Evolutionary conservation across 805 yeast species (phyloP).

Genomic region (Metschnikowia continentalis): DNA sequence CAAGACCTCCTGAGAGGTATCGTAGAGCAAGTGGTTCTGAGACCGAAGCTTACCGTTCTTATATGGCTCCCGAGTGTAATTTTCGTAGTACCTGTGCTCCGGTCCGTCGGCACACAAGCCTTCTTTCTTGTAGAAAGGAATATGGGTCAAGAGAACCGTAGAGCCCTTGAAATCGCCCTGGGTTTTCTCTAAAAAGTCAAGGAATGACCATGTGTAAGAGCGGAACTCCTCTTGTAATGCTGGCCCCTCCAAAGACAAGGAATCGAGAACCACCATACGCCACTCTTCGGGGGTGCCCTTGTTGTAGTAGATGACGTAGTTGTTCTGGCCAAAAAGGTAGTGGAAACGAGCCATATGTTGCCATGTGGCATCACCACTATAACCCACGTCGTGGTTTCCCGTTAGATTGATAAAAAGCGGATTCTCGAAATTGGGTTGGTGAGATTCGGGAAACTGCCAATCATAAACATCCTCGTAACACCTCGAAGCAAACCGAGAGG

Average conservation of each 20-base stretch:
- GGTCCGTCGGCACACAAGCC: slow-evolving; percentile 92
- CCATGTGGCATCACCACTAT: slow-evolving; percentile 89
- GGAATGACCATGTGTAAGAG: slow-evolving; percentile 66
- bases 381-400: slow-evolving; percentile 96
- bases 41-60: slow-evolving; percentile 69
- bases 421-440: slow-evolving; percentile 39
- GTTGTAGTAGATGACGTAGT: slow-evolving; percentile 72
- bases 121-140: slow-evolving; percentile 77
- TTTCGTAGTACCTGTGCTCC: slow-evolving; percentile 43
- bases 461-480: slow-evolving; percentile 56
- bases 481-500: slow-evolving; percentile 31
- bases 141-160: slow-evolving; percentile 80
- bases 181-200: slow-evolving; percentile 53
- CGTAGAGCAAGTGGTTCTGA: slow-evolving; percentile 77
- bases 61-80: slow-evolving; percentile 57
- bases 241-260: slow-evolving; percentile 86
- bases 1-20: slow-evolving; percentile 63
- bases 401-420: slow-evolving; percentile 79
- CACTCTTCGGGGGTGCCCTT: slow-evolving; percentile 64
- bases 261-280: slow-evolving; percentile 84
- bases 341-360: slow-evolving; percentile 83
- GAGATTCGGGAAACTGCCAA: slow-evolving; percentile 47
- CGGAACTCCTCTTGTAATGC: slow-evolving; percentile 70
- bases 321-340: slow-evolving; percentile 75
- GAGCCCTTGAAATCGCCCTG: slow-evolving; percentile 59